A percentile compares a stretch with the other conserved stretches of the same genome.
phyloP scores from a whole-genome alignment of 345 rosid genomes.

The Erysimum cheiranthoides region DNA sequence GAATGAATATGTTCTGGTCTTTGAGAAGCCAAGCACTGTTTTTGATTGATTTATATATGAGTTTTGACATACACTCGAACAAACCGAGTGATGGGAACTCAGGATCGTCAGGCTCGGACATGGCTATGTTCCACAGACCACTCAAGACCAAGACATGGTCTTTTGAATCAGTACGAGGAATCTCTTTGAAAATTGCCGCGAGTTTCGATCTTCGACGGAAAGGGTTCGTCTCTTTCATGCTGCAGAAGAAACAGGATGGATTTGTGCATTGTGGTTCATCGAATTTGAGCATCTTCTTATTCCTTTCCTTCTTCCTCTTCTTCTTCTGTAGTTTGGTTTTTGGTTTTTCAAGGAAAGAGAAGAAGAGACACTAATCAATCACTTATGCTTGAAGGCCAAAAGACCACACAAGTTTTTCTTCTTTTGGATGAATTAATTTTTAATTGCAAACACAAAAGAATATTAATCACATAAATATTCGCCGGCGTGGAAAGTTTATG shows the following conservation, averaged over 20 bases:
- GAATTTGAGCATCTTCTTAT: constrained; percentile 41
- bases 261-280: constrained; percentile 52
- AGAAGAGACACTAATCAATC: background rate
- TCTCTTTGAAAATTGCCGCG: constrained; percentile 59
- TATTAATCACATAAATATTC: constrained; percentile 18
- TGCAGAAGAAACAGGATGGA: constrained; percentile 71
- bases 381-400: constrained; percentile 22
- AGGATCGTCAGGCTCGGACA: constrained; percentile 72
- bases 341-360: constrained; percentile 24
- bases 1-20: constrained; percentile 82
- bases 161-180: constrained; percentile 62
- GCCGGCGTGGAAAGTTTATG: constrained; percentile 47
- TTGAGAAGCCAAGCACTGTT: constrained; percentile 66
- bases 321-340: constrained; percentile 9
- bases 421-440: constrained; percentile 10
- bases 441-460: background rate
- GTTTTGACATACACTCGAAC: constrained; percentile 71
- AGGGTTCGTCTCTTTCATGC: constrained; percentile 64
- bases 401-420: constrained; percentile 10
- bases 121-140: constrained; percentile 74
- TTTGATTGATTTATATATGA: constrained; percentile 57
- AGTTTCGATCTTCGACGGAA: constrained; percentile 58
- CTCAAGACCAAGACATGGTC: constrained; percentile 73
- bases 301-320: too few species aligned
- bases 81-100: constrained; percentile 82